Base-by-base conservation (phyloP, 2,329 filamentous ascomycete species). In the Pyricularia pennisetigena region DNA sequence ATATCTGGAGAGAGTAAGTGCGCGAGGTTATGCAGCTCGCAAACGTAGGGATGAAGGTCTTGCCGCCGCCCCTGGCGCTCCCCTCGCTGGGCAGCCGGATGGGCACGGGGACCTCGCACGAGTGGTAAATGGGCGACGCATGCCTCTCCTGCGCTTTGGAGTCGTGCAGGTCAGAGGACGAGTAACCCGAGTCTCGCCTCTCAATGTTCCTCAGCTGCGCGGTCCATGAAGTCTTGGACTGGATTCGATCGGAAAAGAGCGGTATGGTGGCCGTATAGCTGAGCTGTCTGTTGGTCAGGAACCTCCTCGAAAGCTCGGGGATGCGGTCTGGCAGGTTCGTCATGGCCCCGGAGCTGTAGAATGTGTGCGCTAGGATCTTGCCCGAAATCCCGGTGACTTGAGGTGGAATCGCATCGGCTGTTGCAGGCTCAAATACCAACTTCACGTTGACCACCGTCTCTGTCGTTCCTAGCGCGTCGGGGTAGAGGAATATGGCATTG, bases 111-210 rank as follows among this genome's bases (percentile, higher is more conserved):
- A 87, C 70, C 4, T 75, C 75, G 0, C 83, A 74, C 0, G 77
- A 76, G 73, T 85, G 79, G 69, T 74, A 75, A 70, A 81, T 70
- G 1, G 76, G 75, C 14, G 76, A 74, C 64, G 32, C 64, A 6
- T 8, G 32, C n/a, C 12, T 64, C 63, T 49, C 64, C 24, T 64
- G 67, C 26, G 54, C 28, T 65, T 61, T 49, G 30, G 63, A 62
- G 20, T 75, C 76, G 24, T 65, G 20, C 54, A 66, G n/a, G 26
- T 68, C 67, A 9, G 75, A 76, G 24, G 75, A 68, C 14, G 79
- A 79, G 73, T 86, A 86, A 8, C 94, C 84, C 2, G 85, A 86
- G 72, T 86, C 84, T 24, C 84, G 79, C 32, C 83, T 79, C 0
- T 72, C 73, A 28, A 74, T 71, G 2, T 72, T 68, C 9, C 75